Conservation (phyloP, 2,329 filamentous ascomycete species). For the Leptodontidium sp. region DNA sequence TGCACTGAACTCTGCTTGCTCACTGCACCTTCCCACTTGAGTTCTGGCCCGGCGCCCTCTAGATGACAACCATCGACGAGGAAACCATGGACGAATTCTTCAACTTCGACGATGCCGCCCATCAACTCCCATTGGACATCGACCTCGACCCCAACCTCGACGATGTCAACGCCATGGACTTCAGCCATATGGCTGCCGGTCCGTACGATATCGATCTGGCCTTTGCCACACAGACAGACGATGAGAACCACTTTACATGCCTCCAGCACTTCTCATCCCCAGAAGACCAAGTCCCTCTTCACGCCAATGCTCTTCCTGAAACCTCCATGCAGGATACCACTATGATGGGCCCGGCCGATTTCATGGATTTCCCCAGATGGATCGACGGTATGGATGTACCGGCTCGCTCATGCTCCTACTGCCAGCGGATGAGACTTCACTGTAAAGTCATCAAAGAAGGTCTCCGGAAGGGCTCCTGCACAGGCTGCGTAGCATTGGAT, state of each 20-base stretch:
- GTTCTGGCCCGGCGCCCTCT: constrained; percentile 38
- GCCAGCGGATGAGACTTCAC: constrained; percentile 59
- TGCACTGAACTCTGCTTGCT: not conserved
- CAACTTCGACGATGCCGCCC: constrained; percentile 63
- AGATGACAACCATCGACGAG: constrained; percentile 48
- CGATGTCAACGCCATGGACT: constrained; percentile 4
- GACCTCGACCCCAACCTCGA: constrained; percentile 9
- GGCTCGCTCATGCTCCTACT: constrained; percentile 58
- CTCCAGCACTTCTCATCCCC: constrained; percentile 63
- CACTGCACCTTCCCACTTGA: not conserved
- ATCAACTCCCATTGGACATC: constrained; percentile 23
- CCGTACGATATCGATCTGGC: constrained; percentile 58
- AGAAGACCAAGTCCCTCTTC: constrained; percentile 46
- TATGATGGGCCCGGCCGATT: constrained; percentile 53
- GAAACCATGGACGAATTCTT: constrained; percentile 66
- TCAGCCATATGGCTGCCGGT: constrained; percentile 16
- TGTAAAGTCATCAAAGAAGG: constrained; percentile 69
- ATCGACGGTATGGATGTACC: constrained; percentile 44
- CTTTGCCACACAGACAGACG: constrained; percentile 63
- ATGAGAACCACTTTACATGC: constrained; percentile 67
- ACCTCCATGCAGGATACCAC: constrained; percentile 47
- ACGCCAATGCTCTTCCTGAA: constrained; percentile 35
- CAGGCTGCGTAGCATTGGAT: constrained; percentile 67
- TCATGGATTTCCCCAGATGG: constrained; percentile 49
- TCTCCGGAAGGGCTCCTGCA: constrained; percentile 67